Conservation (phyloP, 768 basidiomycete genomes). For the Podaxis sp. region DNA sequence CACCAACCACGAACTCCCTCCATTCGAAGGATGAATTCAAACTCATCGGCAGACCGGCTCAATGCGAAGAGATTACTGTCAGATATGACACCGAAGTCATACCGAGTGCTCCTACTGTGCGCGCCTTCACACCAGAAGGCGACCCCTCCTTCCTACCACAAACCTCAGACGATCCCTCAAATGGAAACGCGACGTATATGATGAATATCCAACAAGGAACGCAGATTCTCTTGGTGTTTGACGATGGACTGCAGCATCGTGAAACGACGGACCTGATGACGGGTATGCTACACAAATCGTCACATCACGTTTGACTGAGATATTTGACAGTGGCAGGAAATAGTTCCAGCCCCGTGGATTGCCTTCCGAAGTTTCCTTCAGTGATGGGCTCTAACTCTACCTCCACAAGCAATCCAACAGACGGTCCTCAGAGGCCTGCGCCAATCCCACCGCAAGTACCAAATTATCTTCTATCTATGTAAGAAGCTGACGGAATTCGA, state of each 20-base stretch:
- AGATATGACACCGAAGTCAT: slow-evolving; percentile 35
- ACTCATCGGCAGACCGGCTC: slow-evolving; percentile 33
- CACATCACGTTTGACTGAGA: neutral
- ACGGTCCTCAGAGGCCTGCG: neutral
- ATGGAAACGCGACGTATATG: slow-evolving; percentile 41
- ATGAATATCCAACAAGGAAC: slow-evolving; percentile 38
- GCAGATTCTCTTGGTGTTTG: slow-evolving; percentile 44
- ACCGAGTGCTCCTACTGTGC: slow-evolving; percentile 33
- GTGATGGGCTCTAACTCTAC: neutral
- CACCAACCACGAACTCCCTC: slow-evolving; percentile 15
- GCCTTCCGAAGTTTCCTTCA: neutral
- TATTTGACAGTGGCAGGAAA: slow-evolving; percentile 1
- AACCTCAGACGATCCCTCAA: slow-evolving; percentile 24
- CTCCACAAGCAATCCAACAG: neutral
- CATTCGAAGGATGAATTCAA: slow-evolving; percentile 28
- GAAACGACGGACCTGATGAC: slow-evolving; percentile 45
- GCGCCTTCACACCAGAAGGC: slow-evolving; percentile 37
- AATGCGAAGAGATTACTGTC: slow-evolving; percentile 52
- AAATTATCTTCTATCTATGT: neutral
- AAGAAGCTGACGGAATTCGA: neutral
- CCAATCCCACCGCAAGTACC: slow-evolving; percentile 5
- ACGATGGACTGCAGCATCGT: slow-evolving; percentile 36
- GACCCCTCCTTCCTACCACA: slow-evolving; percentile 28
- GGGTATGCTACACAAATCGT: slow-evolving; percentile 23
- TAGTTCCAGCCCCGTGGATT: slow-evolving; percentile 6